phyloP scores from a whole-genome alignment of 2,329 filamentous ascomycete species.

The Cordyceps cicadae region DNA sequence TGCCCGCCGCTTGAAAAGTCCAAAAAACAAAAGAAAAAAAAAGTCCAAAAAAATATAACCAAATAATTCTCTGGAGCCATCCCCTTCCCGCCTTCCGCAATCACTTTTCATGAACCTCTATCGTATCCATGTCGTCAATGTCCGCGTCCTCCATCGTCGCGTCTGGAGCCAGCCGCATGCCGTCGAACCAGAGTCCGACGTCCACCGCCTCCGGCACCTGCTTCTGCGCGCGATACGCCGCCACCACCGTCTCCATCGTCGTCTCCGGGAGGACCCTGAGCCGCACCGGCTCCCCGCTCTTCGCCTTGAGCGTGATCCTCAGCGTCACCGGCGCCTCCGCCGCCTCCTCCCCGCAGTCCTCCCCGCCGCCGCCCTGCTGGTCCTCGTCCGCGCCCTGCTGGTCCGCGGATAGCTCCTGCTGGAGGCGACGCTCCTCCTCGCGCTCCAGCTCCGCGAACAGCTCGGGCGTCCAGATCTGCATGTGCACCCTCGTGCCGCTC shows the following conservation, averaged over 20 bases:
- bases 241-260: slow-evolving; percentile 52
- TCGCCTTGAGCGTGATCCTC: slow-evolving; percentile 46
- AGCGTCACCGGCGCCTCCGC: slow-evolving; percentile 30
- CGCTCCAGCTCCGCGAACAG: slow-evolving; percentile 43
- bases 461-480: slow-evolving; percentile 70
- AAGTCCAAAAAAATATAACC: too few relatives aligned
- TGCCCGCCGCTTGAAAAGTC: too few relatives aligned
- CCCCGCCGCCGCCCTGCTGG: slow-evolving; percentile 25
- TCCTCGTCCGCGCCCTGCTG: slow-evolving; percentile 24
- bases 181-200: slow-evolving; percentile 65
- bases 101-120: slow-evolving; percentile 60
- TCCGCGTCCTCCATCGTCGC: slow-evolving; percentile 57
- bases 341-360: slow-evolving; percentile 13
- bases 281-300: slow-evolving; percentile 40
- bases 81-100: too few relatives aligned
- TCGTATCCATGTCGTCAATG: slow-evolving; percentile 63
- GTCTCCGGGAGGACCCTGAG: slow-evolving; percentile 47
- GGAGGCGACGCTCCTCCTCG: slow-evolving; percentile 37
- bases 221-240: slow-evolving; percentile 50
- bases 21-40: too few relatives aligned
- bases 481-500: slow-evolving; percentile 53
- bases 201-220: slow-evolving; percentile 41
- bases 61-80: too few relatives aligned
- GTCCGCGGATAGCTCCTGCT: slow-evolving; percentile 31
- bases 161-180: slow-evolving; percentile 57